Evolutionary conservation across 2,329 filamentous ascomycete genomes (phyloP).

Genomic region (Lecanosticta acicola): DNA sequence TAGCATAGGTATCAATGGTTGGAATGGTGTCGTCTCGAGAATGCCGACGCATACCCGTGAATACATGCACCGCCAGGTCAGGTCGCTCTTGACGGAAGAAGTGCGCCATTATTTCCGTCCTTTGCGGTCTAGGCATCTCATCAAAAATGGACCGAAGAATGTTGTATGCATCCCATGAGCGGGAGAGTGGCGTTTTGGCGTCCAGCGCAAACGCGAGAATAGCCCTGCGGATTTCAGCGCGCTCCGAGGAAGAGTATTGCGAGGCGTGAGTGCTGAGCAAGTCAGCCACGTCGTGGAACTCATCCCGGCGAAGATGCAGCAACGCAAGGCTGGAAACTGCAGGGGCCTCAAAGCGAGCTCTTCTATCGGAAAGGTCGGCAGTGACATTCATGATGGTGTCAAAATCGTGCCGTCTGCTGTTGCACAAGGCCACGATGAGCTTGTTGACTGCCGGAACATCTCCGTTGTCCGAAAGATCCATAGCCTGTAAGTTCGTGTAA

Average conservation of each 20-base stretch:
- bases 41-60: conserved; percentile 89
- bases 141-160: conserved; percentile 55
- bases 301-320: conserved; percentile 68
- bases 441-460: conserved; percentile 63
- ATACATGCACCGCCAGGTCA: conserved; percentile 81
- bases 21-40: conserved; percentile 59
- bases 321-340: conserved; percentile 70
- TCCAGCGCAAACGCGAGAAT: conserved; percentile 67
- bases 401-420: conserved; percentile 56
- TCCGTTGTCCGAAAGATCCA: conserved; percentile 52
- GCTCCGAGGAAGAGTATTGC: conserved; percentile 64
- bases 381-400: conserved; percentile 67
- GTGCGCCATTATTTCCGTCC: conserved; percentile 68
- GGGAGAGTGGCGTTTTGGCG: conserved; percentile 55
- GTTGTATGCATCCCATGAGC: conserved; percentile 56
- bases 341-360: conserved; percentile 63
- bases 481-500: conserved; percentile 57
- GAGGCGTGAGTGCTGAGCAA: conserved; percentile 70
- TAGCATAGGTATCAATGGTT: conserved; percentile 66
- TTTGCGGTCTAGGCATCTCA: conserved; percentile 58
- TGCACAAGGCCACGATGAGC: conserved; percentile 65
- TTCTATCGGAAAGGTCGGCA: conserved; percentile 64
- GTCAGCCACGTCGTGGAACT: conserved; percentile 73
- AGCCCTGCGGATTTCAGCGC: conserved; percentile 58
- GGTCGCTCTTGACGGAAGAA: conserved; percentile 75